Evolutionary conservation across 306 rosid species (phyloP).

Genomic region (Clitoria ternatea): DNA sequence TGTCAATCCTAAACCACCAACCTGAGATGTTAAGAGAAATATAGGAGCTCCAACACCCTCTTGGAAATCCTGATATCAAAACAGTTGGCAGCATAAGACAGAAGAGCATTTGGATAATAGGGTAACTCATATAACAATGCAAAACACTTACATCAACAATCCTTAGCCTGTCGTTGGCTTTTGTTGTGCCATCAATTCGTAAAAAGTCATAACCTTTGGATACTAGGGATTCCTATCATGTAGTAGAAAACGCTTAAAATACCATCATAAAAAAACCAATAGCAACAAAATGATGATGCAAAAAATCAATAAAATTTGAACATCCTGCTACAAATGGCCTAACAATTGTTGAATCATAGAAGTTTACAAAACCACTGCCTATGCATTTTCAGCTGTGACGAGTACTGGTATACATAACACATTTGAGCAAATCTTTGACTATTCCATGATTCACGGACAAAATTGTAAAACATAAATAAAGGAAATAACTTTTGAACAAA

Average conservation of each 20-base stretch:
- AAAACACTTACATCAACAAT: constrained; percentile 67
- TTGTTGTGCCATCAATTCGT: constrained; percentile 95
- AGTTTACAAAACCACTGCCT: background rate
- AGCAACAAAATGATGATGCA: background rate
- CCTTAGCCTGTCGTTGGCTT: constrained; percentile 65
- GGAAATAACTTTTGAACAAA: constrained; percentile 20
- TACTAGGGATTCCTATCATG: constrained; percentile 55
- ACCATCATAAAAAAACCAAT: background rate
- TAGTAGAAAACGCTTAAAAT: background rate
- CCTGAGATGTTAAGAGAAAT: constrained; percentile 95
- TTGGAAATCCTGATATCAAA: constrained; percentile 72
- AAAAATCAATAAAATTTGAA: background rate
- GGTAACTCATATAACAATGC: background rate
- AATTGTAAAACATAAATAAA: background rate
- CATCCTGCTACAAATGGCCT: background rate
- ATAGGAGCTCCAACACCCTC: constrained; percentile 71
- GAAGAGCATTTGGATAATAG: background rate
- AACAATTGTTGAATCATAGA: background rate
- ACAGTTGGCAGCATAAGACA: background rate
- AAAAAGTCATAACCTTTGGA: constrained; percentile 55
- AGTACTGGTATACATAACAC: background rate
- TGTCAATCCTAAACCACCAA: constrained; percentile 95
- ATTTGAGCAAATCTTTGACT: background rate
- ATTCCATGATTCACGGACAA: background rate
- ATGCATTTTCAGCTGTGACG: background rate